Base-by-base conservation (phyloP, 352 stramenopile genomes). In the Thraustochytrium striatum region DNA sequence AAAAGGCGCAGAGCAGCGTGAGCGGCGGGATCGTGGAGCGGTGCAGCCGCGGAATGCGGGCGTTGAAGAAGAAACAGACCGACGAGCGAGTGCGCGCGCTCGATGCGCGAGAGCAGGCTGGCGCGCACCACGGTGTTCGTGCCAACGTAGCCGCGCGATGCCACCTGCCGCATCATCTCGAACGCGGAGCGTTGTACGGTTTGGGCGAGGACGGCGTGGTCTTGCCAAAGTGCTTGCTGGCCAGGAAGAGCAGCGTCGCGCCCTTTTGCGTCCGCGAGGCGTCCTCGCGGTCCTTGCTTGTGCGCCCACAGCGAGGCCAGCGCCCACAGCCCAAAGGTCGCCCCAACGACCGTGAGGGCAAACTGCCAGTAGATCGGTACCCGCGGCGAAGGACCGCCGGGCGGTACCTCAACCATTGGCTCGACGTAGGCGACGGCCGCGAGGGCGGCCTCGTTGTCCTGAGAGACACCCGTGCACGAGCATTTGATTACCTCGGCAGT, bases 171-270 rank as follows among this genome's bases (percentile, higher is more conserved):
- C n/a, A 79, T 47, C 38, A 52, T 79, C 5, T 73, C 13, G 30
- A 79, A 79, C 0, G 69, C 69, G 30, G 57, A 62, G 35, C 50
- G 69, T 16, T 8, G 32, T 25, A 55, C 25, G 19, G 50, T 39
- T 19, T 73, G 11, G 0, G n/a, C 2, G 69, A 21, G 52, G 7
- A 7, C 8, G 13, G 13, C 39, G 50, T 65, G 9, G 9, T 53
- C 35, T 69, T 65, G 16, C 30, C 2, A 39, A 59, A 57, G 39
- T 59, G 62, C 1, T 36, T 25, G 25, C n/a, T 7, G 19, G 44
- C 44, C n/a, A 79, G 16, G 53, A 79, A 79, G 21, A 52, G 50
- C 9, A 79, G 50, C 50, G 50, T 28, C 3, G 69, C 69, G 69
- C 69, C 69, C 13, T 28, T 21, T 32, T 79, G 50, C 30, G 72